These are phyloP conservation scores for Erythrobasidium yunnanense DNA, from an alignment of 768 basidiomycete species.

Conservation along the genomic window DNA sequence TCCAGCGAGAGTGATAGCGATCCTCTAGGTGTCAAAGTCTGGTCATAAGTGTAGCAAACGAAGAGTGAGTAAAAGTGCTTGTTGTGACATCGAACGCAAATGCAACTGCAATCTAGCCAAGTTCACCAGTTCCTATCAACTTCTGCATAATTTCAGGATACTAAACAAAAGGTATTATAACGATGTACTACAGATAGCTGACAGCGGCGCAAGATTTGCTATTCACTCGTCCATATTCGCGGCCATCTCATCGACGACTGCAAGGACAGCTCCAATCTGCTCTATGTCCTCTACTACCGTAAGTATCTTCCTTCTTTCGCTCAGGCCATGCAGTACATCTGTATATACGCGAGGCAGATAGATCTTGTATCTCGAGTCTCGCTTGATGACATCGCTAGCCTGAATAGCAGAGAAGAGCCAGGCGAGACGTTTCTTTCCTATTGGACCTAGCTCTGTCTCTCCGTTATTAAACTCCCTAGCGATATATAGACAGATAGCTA, in stretches of 20 bases:
- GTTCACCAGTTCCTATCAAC: too few relatives aligned
- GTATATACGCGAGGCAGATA: not conserved
- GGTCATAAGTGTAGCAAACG: not conserved
- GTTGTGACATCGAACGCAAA: not conserved
- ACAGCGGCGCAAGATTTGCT: not conserved
- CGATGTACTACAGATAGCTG: not conserved
- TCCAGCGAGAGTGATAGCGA: not conserved
- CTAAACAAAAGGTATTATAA: too few relatives aligned
- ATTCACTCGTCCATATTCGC: not conserved
- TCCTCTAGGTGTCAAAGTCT: not conserved
- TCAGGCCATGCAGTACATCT: not conserved
- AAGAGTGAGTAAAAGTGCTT: not conserved
- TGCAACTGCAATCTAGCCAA: too few relatives aligned
- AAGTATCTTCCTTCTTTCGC: not conserved
- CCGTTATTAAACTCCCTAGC: constrained; percentile 7
- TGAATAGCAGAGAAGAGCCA: not conserved
- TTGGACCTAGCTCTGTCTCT: not conserved
- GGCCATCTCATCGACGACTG: not conserved
- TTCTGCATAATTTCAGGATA: too few relatives aligned
- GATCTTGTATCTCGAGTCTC: not conserved
- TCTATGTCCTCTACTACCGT: not conserved
- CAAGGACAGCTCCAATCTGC: not conserved
- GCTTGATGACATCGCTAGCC: not conserved
- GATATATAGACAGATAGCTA: not conserved
- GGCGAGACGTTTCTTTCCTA: not conserved